Base-by-base conservation (phyloP, 1,139 yeast species). In the Yamadazyma diddensiae region DNA sequence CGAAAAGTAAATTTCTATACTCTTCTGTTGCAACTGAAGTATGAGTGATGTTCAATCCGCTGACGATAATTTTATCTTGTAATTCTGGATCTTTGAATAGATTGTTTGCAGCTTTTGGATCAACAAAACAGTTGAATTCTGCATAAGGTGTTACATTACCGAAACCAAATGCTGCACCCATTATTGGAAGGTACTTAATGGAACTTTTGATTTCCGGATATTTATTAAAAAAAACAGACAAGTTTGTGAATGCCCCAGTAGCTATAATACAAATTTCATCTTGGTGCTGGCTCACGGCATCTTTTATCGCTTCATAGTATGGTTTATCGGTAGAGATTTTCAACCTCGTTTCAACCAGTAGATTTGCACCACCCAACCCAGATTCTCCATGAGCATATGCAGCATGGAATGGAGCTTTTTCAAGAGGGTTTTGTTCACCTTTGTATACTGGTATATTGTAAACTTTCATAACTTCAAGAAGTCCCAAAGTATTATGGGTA, bases 101-200 rank as follows among this genome's bases (percentile, higher is more conserved):
- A 8, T 58, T 51, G 24, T 71, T 58, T 0, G 94, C 85, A 3
- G 95, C 94, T 33, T 70, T 70, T 0, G 95, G 90, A 50, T 87
- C 96, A 30, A 78, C 69, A 62, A 73, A 72, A 29, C 83, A 67
- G 54, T 87, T 87, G 63, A 85, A 87, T 52, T 87, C 95, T n/a
- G 94, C 81, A 32, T 64, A 67, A 8, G 64, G 63, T 3, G 82
- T 72, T 17, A 60, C 46, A 41, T 69, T 69, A 34, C 70, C 67
- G 16, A 62, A 50, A 4, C 66, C 62, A 36, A 83, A 59, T 0
- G 81, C 83, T 2, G 92, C 94, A 5, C 94, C 95, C 94, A 85
- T 85, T 11, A 82, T 66, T 5, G 86, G 67, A 11, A 85, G 52
- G 35, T 57, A 69, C 32, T 65, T 65, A 36, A 85, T 62, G 34